These are phyloP conservation scores for Ogataea trehaloabstinens DNA, from an alignment of 805 yeast species.

Conservation along the genomic window DNA sequence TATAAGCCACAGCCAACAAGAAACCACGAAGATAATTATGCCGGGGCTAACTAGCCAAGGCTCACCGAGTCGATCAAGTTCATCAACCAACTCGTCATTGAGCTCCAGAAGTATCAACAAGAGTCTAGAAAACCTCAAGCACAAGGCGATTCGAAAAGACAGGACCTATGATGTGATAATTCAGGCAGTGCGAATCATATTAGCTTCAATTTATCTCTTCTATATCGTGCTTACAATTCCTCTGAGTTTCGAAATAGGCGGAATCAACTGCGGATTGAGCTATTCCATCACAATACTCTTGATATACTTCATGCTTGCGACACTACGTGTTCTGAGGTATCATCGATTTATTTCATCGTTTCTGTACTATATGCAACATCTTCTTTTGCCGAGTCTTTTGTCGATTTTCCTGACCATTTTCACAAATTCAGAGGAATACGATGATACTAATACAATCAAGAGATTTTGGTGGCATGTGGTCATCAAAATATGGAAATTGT, in stretches of 20 bases:
- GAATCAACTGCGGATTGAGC: conserved; percentile 83
- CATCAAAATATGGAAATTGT: conserved; percentile 66
- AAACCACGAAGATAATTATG: not conserved
- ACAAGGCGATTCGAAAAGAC: conserved; percentile 8
- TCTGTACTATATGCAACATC: conserved; percentile 77
- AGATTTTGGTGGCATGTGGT: conserved; percentile 36
- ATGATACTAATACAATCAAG: conserved; percentile 16
- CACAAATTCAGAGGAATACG: conserved; percentile 31
- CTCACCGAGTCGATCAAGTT: conserved; percentile 15
- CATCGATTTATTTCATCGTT: conserved; percentile 44
- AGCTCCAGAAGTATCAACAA: conserved; percentile 6
- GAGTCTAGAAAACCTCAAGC: not conserved
- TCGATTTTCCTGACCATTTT: conserved; percentile 64
- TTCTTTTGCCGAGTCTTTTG: conserved; percentile 76
- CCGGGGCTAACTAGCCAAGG: conserved; percentile 7
- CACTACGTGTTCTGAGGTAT: conserved; percentile 57
- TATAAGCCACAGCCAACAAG: too few relatives aligned
- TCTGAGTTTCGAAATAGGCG: conserved; percentile 91
- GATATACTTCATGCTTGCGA: conserved; percentile 69
- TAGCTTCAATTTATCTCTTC: conserved; percentile 60
- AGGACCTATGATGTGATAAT: conserved; percentile 15
- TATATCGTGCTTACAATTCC: conserved; percentile 83
- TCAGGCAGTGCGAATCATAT: conserved; percentile 34
- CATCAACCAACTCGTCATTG: conserved; percentile 4
- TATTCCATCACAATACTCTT: conserved; percentile 72